Conservation (phyloP, 805 yeast species). For the Metschnikowia drakensbergensis region DNA sequence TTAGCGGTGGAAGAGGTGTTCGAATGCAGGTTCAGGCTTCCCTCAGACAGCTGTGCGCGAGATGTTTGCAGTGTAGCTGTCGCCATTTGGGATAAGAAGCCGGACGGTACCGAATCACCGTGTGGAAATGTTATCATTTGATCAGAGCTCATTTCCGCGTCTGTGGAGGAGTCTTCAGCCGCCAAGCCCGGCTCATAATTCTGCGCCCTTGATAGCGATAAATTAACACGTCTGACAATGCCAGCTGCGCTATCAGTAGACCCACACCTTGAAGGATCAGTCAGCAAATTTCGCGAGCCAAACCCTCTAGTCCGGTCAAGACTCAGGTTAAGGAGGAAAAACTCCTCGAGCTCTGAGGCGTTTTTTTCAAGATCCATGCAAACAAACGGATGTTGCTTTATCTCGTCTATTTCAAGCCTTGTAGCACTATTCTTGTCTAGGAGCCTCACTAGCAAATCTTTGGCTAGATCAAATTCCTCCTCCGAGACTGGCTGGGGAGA, state of each 20-base stretch:
- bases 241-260: constrained; percentile 50
- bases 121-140: not conserved
- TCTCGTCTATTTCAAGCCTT: constrained; percentile 66
- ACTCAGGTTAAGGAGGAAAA: constrained; percentile 29
- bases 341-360: constrained; percentile 31
- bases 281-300: not conserved
- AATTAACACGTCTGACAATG: constrained; percentile 60
- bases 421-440: constrained; percentile 65
- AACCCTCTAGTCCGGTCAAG: not conserved
- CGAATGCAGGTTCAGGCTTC: not conserved
- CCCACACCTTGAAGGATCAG: not conserved
- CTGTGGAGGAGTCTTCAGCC: constrained; percentile 6
- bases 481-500: constrained; percentile 39
- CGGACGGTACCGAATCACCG: not conserved
- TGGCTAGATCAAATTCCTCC: constrained; percentile 45
- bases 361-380: constrained; percentile 39
- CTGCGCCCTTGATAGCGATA: constrained; percentile 31
- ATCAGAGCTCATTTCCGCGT: not conserved
- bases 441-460: constrained; percentile 57
- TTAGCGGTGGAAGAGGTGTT: not conserved
- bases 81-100: not conserved
- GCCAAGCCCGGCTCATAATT: constrained; percentile 25
- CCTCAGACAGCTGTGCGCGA: not conserved
- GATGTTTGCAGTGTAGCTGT: not conserved
- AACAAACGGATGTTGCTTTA: constrained; percentile 72